Percentiles rank a stretch among this genome's conserved stretches.
Evolutionary conservation across 352 stramenopile genomes (phyloP).

Genomic region (Pythium rishiriense): DNA sequence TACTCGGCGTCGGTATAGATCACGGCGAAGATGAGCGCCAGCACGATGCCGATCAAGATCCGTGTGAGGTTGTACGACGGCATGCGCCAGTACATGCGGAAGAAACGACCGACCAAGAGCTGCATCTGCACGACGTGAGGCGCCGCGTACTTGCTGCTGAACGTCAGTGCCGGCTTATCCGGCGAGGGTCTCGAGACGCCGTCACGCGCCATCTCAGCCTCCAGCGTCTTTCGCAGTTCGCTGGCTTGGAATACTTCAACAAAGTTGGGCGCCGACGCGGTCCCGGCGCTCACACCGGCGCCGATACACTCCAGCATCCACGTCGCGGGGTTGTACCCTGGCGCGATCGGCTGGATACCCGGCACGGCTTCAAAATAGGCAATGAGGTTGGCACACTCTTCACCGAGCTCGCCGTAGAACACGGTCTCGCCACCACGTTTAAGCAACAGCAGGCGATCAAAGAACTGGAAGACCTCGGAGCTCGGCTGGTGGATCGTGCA

Average conservation of each 20-base stretch:
- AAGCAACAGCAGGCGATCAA: conserved; percentile 18
- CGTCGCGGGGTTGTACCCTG: conserved; percentile 43
- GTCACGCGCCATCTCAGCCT: background rate
- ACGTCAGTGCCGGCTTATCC: conserved; percentile 9
- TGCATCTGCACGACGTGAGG: conserved; percentile 13
- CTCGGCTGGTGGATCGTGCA: conserved; percentile 34
- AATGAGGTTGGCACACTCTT: conserved; percentile 25
- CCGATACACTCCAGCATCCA: conserved; percentile 46
- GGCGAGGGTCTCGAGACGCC: conserved; percentile 28
- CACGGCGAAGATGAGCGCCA: conserved; percentile 64
- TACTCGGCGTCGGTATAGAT: conserved; percentile 37
- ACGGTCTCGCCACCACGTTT: conserved; percentile 19
- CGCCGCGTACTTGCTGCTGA: conserved; percentile 18
- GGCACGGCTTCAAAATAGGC: conserved; percentile 53
- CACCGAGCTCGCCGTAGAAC: conserved; percentile 23
- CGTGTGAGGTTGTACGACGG: conserved; percentile 82
- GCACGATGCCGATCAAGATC: conserved; percentile 42
- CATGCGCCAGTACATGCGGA: conserved; percentile 47
- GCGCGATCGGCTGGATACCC: conserved; percentile 29
- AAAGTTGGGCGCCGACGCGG: conserved; percentile 46
- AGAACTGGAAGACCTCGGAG: conserved; percentile 18
- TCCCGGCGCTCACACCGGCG: conserved; percentile 38
- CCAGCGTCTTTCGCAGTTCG: conserved; percentile 37
- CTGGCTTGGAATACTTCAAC: conserved; percentile 18
- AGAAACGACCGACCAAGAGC: conserved; percentile 22